These are phyloP conservation scores for Crotalaria pallida DNA, from an alignment of 306 rosid species.

Conservation along the genomic window DNA sequence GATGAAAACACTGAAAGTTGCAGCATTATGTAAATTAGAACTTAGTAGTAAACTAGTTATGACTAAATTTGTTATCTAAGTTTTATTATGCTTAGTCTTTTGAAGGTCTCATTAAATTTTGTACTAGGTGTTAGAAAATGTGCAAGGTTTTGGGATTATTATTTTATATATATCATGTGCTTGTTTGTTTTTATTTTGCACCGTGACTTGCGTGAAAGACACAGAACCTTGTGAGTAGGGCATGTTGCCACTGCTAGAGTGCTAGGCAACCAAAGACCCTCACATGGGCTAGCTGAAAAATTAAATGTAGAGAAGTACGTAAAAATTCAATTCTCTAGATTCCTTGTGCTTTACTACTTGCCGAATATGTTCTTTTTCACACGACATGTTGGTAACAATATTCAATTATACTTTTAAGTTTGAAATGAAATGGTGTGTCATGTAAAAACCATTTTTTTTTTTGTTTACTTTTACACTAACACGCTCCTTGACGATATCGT, in stretches of 20 bases:
- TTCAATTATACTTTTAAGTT: background rate
- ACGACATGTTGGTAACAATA: background rate
- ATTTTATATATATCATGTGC: background rate
- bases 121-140: slow-evolving; percentile 23
- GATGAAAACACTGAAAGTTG: slow-evolving; percentile 88
- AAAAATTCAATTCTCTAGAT: slow-evolving; percentile 2
- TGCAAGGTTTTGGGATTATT: slow-evolving; percentile 30
- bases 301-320: background rate
- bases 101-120: slow-evolving; percentile 21
- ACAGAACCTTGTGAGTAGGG: slow-evolving; percentile 9
- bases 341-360: slow-evolving; percentile 1
- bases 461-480: background rate
- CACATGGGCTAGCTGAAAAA: slow-evolving; percentile 27
- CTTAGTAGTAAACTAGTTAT: background rate
- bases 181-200: slow-evolving; percentile 20
- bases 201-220: background rate
- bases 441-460: background rate
- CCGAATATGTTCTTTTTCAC: slow-evolving; percentile 3
- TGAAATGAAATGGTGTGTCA: background rate
- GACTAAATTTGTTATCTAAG: slow-evolving; percentile 8
- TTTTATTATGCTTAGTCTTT: slow-evolving; percentile 17
- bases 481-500: no score
- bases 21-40: slow-evolving; percentile 61
- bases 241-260: slow-evolving; percentile 5
- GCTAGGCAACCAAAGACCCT: background rate